Percentiles rank a stretch among this genome's conserved stretches.
phyloP scores from a whole-genome alignment of 768 basidiomycete genomes.

The Paxillus involutus region DNA sequence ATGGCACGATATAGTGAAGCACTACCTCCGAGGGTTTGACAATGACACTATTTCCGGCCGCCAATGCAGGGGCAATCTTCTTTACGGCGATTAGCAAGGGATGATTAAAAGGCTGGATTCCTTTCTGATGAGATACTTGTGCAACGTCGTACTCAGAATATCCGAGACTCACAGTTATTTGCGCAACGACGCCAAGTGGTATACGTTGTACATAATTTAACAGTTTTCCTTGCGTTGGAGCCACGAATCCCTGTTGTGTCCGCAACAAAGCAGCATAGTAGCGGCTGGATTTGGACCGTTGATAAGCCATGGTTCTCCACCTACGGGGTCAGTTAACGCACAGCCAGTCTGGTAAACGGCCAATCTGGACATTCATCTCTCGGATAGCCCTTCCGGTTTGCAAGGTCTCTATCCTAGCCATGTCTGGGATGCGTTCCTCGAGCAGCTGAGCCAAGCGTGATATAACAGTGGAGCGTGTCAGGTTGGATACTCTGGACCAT shows the following conservation, averaged over 20 bases:
- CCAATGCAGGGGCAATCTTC: constrained; percentile 84
- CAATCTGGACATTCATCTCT: constrained; percentile 81
- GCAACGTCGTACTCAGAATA: not conserved
- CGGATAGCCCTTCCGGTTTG: constrained; percentile 83
- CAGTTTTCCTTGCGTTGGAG: constrained; percentile 77
- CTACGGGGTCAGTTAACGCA: constrained; percentile 35
- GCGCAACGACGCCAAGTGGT: constrained; percentile 86
- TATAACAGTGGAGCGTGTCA: constrained; percentile 64
- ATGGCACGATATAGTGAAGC: not conserved
- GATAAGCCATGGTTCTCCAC: not conserved
- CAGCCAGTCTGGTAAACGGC: constrained; percentile 85
- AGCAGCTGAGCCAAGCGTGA: constrained; percentile 63
- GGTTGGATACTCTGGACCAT: constrained; percentile 65
- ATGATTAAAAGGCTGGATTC: constrained; percentile 78
- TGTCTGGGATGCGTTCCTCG: constrained; percentile 52
- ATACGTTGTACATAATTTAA: constrained; percentile 79
- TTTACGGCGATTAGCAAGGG: constrained; percentile 87
- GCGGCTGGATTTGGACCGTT: constrained; percentile 43
- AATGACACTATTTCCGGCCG: constrained; percentile 81
- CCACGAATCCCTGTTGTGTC: constrained; percentile 65
- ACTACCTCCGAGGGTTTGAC: constrained; percentile 79
- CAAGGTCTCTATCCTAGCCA: constrained; percentile 65
- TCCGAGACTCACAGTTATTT: constrained; percentile 64
- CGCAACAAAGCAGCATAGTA: constrained; percentile 77
- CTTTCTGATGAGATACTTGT: not conserved